Evolutionary conservation across 305 asterid genomes (phyloP).

Genomic region (Solanum hybrid): DNA sequence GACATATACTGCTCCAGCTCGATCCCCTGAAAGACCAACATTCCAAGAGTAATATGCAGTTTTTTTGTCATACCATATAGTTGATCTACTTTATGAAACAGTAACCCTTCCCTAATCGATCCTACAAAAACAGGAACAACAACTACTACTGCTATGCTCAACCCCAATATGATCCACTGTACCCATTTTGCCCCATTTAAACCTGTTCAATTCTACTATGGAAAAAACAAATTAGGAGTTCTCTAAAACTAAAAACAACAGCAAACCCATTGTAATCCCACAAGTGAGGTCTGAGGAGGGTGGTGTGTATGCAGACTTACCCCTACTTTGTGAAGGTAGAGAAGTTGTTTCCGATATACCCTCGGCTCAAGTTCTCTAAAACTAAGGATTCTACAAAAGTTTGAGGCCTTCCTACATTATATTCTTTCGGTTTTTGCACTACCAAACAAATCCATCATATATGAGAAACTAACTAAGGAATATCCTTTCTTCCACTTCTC

Average conservation of each 20-base stretch:
- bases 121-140: background rate
- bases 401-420: background rate
- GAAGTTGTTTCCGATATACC: background rate
- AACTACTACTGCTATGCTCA: background rate
- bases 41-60: background rate
- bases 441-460: background rate
- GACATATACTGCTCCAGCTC: slow-evolving; percentile 62
- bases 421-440: background rate
- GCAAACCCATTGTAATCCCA: background rate
- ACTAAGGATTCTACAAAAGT: background rate
- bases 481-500: background rate
- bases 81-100: background rate
- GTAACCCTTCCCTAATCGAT: background rate
- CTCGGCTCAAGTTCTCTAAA: background rate
- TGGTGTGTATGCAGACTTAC: background rate
- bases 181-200: background rate
- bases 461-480: background rate
- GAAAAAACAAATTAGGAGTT: background rate
- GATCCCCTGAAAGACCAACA: slow-evolving; percentile 38
- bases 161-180: background rate
- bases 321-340: background rate
- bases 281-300: background rate
- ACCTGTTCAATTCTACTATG: background rate
- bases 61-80: background rate
- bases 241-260: background rate